phyloP scores from a whole-genome alignment of 176 grass and related monocot species.

The Calamus simplicifolius region DNA sequence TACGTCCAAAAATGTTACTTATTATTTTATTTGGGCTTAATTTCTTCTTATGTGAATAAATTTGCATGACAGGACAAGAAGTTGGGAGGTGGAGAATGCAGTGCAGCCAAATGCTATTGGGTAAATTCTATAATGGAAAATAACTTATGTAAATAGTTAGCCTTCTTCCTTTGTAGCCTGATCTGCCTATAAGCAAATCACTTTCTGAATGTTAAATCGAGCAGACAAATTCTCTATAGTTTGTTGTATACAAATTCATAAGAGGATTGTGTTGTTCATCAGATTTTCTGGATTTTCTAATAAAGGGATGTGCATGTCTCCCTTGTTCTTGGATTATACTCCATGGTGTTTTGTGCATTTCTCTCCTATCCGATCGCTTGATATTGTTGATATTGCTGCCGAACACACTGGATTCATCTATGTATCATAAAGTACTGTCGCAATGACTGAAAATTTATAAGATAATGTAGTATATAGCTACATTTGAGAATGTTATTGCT shows the following conservation, averaged over 20 bases:
- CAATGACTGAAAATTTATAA: too few species aligned
- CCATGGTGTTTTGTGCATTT: too few species aligned
- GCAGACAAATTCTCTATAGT: slow-evolving; percentile 49
- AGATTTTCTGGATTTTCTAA: slow-evolving; percentile 13
- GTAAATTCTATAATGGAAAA: slow-evolving; percentile 24
- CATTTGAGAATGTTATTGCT: too few species aligned
- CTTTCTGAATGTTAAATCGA: neutral
- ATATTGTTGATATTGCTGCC: too few species aligned
- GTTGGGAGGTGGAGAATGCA: slow-evolving; percentile 64
- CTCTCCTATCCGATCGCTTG: too few species aligned
- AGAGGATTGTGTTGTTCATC: slow-evolving; percentile 30
- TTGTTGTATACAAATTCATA: slow-evolving; percentile 35
- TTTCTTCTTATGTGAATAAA: neutral
- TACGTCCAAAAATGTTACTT: slow-evolving; percentile 10
- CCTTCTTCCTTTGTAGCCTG: slow-evolving; percentile 24
- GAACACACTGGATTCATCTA: too few species aligned
- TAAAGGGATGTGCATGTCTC: too few species aligned
- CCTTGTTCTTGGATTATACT: too few species aligned
- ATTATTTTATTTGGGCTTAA: slow-evolving; percentile 5
- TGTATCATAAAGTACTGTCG: too few species aligned
- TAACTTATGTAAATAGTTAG: slow-evolving; percentile 35
- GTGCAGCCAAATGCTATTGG: slow-evolving; percentile 63
- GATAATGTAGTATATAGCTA: too few species aligned
- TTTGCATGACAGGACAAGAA: slow-evolving; percentile 47
- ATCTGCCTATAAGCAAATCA: neutral